Conservation (phyloP, 2,329 filamentous ascomycete species). For the Fusarium sp. region DNA sequence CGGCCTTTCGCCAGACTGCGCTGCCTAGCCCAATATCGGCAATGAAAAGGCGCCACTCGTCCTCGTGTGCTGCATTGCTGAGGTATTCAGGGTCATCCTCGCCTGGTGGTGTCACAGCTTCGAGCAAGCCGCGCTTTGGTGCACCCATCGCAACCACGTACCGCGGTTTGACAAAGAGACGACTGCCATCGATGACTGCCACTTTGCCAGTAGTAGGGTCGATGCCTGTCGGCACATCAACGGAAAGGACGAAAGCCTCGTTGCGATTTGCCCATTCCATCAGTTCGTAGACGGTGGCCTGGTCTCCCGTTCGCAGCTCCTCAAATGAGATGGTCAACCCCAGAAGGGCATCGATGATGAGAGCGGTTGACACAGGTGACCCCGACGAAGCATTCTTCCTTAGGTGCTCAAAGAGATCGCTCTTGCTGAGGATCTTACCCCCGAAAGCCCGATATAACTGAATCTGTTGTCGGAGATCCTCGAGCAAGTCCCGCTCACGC, state of each 20-base stretch:
- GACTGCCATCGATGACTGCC: conserved; percentile 77
- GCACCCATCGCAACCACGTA: conserved; percentile 88
- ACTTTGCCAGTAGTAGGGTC: conserved; percentile 80
- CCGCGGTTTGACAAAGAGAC: conserved; percentile 83
- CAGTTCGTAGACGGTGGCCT: conserved; percentile 86
- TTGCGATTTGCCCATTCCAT: conserved; percentile 95
- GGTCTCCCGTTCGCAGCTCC: conserved; percentile 84
- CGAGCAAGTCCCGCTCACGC: conserved; percentile 82
- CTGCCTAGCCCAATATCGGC: conserved; percentile 89
- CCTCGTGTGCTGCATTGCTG: conserved; percentile 55
- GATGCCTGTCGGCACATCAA: conserved; percentile 93
- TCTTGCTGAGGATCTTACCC: conserved; percentile 75
- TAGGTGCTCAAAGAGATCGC: conserved; percentile 70
- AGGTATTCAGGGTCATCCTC: conserved; percentile 52
- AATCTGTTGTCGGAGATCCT: conserved; percentile 83
- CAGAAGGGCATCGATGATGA: conserved; percentile 90
- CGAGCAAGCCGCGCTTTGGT: conserved; percentile 85
- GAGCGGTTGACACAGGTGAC: conserved; percentile 70
- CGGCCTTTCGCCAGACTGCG: conserved; percentile 86
- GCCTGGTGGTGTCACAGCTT: conserved; percentile 72
- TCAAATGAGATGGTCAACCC: conserved; percentile 91
- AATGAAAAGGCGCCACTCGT: conserved; percentile 83
- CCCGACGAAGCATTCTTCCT: conserved; percentile 57
- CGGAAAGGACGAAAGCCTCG: conserved; percentile 82
- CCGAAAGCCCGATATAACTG: conserved; percentile 87